phyloP scores from a whole-genome alignment of 2,329 filamentous ascomycete genomes.

The Fusarium sp. region DNA sequence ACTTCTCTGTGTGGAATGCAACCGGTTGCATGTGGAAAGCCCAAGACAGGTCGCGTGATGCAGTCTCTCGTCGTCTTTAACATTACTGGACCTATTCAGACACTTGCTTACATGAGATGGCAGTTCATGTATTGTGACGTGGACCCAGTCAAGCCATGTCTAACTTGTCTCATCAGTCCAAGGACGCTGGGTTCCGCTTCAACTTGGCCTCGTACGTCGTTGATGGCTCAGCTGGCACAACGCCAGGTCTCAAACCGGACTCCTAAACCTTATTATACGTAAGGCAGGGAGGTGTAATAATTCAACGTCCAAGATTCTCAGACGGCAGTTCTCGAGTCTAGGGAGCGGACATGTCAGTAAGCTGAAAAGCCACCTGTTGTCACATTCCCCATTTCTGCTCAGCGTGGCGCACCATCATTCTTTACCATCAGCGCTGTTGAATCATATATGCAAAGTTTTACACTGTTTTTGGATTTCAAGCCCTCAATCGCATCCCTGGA shows the following conservation, averaged over 20 bases:
- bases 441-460: neutral
- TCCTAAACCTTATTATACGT: neutral
- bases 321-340: neutral
- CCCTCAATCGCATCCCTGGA: neutral
- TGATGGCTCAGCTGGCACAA: neutral
- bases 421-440: neutral
- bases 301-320: neutral
- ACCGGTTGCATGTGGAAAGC: neutral
- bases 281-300: neutral
- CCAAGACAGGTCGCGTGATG: neutral
- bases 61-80: neutral
- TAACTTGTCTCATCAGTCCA: neutral
- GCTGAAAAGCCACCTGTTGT: neutral
- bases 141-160: neutral
- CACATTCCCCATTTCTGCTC: neutral
- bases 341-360: neutral
- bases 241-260: neutral
- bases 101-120: neutral
- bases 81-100: neutral
- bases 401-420: neutral
- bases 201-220: neutral
- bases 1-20: neutral
- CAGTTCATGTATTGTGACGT: neutral
- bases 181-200: neutral
- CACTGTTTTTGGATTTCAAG: neutral